Conservation (phyloP, 176 grass and related monocot genomes). For the Oryza meridionalis region DNA sequence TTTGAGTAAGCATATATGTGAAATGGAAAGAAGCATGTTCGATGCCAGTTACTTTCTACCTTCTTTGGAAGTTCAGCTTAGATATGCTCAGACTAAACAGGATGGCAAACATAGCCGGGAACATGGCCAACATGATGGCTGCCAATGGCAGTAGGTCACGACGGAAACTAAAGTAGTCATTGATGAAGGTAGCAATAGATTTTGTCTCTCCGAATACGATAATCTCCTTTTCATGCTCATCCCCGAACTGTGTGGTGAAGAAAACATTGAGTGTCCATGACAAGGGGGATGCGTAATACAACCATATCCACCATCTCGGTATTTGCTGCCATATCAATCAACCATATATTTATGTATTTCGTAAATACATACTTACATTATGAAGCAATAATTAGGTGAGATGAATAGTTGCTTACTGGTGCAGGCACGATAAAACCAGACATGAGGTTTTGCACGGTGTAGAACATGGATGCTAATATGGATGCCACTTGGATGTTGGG, state of each 20-base stretch:
- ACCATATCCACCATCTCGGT: conserved; percentile 88
- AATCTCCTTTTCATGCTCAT: conserved; percentile 37
- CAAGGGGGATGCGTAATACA: conserved; percentile 63
- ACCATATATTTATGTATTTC: not conserved
- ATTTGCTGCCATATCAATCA: conserved; percentile 66
- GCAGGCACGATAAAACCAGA: conserved; percentile 64
- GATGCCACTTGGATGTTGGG: conserved; percentile 62
- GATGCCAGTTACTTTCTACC: conserved; percentile 27
- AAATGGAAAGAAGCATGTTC: not conserved
- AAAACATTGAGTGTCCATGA: conserved; percentile 68
- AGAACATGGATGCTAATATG: conserved; percentile 67
- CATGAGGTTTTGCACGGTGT: not conserved
- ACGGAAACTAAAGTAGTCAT: conserved; percentile 68
- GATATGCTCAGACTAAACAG: conserved; percentile 65
- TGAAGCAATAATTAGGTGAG: too few species aligned
- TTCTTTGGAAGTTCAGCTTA: conserved; percentile 78
- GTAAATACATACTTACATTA: not conserved
- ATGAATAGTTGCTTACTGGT: conserved; percentile 52
- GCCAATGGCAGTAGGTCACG: conserved; percentile 53
- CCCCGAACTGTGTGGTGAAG: conserved; percentile 73
- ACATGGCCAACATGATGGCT: conserved; percentile 45
- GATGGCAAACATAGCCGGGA: conserved; percentile 57
- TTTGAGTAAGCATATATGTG: too few species aligned
- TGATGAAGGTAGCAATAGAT: conserved; percentile 51
- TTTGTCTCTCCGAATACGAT: conserved; percentile 56